phyloP scores from a whole-genome alignment of 148 eudicot species.

The Spergularia marina region DNA sequence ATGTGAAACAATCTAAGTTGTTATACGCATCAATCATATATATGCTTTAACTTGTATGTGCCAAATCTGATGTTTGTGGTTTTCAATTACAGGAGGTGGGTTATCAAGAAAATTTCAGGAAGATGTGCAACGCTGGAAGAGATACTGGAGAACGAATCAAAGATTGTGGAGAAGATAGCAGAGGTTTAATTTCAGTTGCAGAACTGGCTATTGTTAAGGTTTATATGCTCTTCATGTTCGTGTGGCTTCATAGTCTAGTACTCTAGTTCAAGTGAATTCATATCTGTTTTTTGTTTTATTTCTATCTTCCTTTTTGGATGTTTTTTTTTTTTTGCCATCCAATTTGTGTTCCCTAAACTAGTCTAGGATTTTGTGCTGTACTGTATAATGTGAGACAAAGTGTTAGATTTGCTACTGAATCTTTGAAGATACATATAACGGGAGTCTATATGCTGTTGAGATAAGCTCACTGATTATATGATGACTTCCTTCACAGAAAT shows the following conservation, averaged over 20 bases:
- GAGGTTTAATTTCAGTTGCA: conserved; percentile 67
- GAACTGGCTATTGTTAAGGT: conserved; percentile 41
- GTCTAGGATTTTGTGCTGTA: neutral
- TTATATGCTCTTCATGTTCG: conserved; percentile 37
- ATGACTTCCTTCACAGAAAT: conserved; percentile 47
- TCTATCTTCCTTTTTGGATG: neutral
- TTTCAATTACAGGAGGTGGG: conserved; percentile 70
- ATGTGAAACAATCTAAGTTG: too few relatives aligned
- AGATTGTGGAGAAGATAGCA: conserved; percentile 68
- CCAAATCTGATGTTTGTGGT: neutral
- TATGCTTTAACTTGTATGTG: neutral
- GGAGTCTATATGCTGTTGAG: neutral
- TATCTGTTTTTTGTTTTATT: neutral
- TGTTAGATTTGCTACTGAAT: neutral
- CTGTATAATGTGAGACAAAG: neutral
- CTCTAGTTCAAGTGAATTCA: too few relatives aligned
- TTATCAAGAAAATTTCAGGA: conserved; percentile 68
- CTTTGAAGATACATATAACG: neutral
- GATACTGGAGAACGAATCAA: conserved; percentile 74
- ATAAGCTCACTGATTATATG: conserved; percentile 3
- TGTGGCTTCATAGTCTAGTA: conserved; percentile 22
- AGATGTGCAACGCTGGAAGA: conserved; percentile 53
- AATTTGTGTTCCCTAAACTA: neutral
- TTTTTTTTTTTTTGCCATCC: neutral
- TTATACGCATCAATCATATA: neutral